phyloP scores from a whole-genome alignment of 805 yeast species.

The Saccharomycopsis babjevae region DNA sequence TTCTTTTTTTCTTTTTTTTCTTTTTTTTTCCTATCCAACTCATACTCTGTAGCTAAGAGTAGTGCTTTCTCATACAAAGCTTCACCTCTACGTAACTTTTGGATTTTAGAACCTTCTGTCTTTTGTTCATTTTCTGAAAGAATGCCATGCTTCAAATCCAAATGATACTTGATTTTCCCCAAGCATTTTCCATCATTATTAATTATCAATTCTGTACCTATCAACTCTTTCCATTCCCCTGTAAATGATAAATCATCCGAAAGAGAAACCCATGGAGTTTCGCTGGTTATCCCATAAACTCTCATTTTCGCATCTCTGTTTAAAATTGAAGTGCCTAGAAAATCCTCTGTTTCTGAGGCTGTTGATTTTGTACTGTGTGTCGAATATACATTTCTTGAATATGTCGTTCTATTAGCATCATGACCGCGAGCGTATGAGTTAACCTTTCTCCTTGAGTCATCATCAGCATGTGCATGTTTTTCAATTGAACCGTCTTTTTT shows the following conservation, averaged over 20 bases:
- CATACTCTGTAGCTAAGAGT: not conserved
- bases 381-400: not conserved
- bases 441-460: not conserved
- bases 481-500: not conserved
- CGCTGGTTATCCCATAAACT: constrained; percentile 44
- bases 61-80: not conserved
- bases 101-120: not conserved
- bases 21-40: not conserved
- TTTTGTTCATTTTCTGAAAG: not conserved
- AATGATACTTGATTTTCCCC: constrained; percentile 10
- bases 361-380: not conserved
- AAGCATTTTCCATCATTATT: constrained; percentile 20
- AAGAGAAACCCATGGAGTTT: constrained; percentile 45
- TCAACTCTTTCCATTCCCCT: constrained; percentile 66
- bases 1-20: not conserved
- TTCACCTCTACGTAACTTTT: not conserved
- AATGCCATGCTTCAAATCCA: constrained; percentile 9
- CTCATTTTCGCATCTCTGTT: constrained; percentile 33
- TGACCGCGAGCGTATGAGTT: not conserved
- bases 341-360: not conserved
- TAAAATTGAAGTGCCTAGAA: not conserved
- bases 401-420: not conserved
- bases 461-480: not conserved
- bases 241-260: constrained; percentile 48
- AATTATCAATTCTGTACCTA: constrained; percentile 61